Conservation (phyloP, 345 rosid genomes). For the Aquilaria yunnanensis region DNA sequence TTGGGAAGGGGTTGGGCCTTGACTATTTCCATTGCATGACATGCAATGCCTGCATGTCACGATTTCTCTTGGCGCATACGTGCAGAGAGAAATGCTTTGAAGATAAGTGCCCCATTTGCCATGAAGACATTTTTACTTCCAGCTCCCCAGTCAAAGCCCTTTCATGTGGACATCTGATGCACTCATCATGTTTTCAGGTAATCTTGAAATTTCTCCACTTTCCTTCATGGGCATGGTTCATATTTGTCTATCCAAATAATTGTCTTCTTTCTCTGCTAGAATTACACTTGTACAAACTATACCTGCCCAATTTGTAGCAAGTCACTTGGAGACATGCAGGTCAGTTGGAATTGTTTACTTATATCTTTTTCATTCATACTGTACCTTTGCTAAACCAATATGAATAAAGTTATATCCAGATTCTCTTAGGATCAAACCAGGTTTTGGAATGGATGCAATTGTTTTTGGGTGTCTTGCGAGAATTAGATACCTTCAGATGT, state of each 20-base stretch:
- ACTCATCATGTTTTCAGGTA: slow-evolving; percentile 81
- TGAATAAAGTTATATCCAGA: too few species aligned
- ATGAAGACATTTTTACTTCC: slow-evolving; percentile 70
- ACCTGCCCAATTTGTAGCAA: slow-evolving; percentile 89
- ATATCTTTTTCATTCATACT: not conserved
- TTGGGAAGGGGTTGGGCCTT: slow-evolving; percentile 80
- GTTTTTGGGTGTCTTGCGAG: too few species aligned
- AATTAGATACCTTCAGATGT: too few species aligned
- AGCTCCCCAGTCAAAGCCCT: slow-evolving; percentile 61
- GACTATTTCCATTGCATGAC: slow-evolving; percentile 88
- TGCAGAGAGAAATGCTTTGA: slow-evolving; percentile 70
- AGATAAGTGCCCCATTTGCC: slow-evolving; percentile 86
- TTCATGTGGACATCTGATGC: slow-evolving; percentile 89
- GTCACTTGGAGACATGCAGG: slow-evolving; percentile 95
- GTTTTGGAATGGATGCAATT: too few species aligned
- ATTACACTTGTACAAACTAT: slow-evolving; percentile 66
- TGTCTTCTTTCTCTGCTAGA: slow-evolving; percentile 35
- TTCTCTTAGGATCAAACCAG: too few species aligned
- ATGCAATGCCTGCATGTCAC: slow-evolving; percentile 84
- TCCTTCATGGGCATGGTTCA: not conserved
- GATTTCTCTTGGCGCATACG: slow-evolving; percentile 38
- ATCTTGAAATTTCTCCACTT: slow-evolving; percentile 6
- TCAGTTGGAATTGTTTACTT: slow-evolving; percentile 23
- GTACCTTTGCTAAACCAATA: too few species aligned
- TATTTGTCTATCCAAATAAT: not conserved